Base-by-base conservation (phyloP, 2,329 filamentous ascomycete genomes). In the Penicillium aurantiogriseum region DNA sequence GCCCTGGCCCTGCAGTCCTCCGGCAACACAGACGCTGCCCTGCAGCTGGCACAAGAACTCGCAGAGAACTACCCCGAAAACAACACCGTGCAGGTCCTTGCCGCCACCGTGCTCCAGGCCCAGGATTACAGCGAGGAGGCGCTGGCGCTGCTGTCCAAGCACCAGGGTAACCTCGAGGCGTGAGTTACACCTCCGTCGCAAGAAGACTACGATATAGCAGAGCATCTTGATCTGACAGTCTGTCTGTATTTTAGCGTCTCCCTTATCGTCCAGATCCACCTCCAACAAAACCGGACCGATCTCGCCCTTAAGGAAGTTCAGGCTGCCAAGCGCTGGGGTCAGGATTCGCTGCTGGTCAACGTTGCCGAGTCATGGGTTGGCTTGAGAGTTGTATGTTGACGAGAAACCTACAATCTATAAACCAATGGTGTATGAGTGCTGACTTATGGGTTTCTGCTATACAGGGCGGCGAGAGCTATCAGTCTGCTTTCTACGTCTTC, bases 401-500 rank as follows among this genome's bases (percentile, higher is more conserved):
- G n/a, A 4, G 8, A 25, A 33, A 6, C 17, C 5, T 3, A 6
- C 4, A 13, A n/a, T 15, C 1, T 2, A 19, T 4, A 11, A 9
- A 6, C 21, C 11, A 35, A 35, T 44, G 29, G 35, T 47, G 3
- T 53, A 27, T 36, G 33, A 35, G 17, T 29, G 45, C 49, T 54
- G 9, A 49, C 51, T 35, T 17, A 0, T 29, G 2, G 23, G 15
- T 29, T 15, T 47, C 15, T 50, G 25, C 33, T 40, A 0, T 21
- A 35, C 60, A 96, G 89, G 93, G 93, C 70, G 92, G 92, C 65
- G 92, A 96, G 67, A 94, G 91, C 74, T 97, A 97, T 77, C 94
- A 97, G 71, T 90, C 94, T 71, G 88, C 93, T 19, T 97, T 96
- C 77, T 97, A 99, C 81, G 93, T 97, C 60, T 97, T 91, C 70